Percentiles rank a stretch among this genome's conserved stretches.
phyloP scores from a whole-genome alignment of 768 basidiomycete genomes.

The Fomitopsis serialis region DNA sequence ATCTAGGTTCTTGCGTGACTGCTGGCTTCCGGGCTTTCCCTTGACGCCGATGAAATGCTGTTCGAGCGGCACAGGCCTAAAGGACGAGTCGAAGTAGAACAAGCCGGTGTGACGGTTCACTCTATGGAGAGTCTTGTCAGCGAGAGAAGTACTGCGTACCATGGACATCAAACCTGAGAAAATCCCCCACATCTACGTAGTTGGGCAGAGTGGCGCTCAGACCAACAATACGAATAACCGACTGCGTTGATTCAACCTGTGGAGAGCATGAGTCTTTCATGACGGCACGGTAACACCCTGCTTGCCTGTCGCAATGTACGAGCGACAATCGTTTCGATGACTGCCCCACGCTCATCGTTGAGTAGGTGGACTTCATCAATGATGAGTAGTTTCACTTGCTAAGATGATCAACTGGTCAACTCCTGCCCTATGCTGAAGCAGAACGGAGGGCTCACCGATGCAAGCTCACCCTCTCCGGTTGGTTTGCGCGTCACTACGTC shows the following conservation, averaged over 20 bases:
- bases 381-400: slow-evolving; percentile 92
- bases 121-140: slow-evolving; percentile 31
- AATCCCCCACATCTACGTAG: slow-evolving; percentile 94
- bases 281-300: not conserved
- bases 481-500: slow-evolving; percentile 98
- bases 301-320: slow-evolving; percentile 83
- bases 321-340: slow-evolving; percentile 97
- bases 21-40: slow-evolving; percentile 75
- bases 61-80: slow-evolving; percentile 92
- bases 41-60: slow-evolving; percentile 94
- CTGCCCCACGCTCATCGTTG: slow-evolving; percentile 96
- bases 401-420: slow-evolving; percentile 1
- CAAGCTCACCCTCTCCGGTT: slow-evolving; percentile 94
- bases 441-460: slow-evolving; percentile 52
- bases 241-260: slow-evolving; percentile 94
- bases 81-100: slow-evolving; percentile 97
- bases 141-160: not conserved
- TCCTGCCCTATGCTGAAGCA: not conserved
- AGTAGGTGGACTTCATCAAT: slow-evolving; percentile 97
- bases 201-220: slow-evolving; percentile 96
- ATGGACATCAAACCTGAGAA: slow-evolving; percentile 60
- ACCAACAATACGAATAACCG: slow-evolving; percentile 92
- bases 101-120: slow-evolving; percentile 83
- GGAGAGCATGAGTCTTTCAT: not conserved
- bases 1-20: slow-evolving; percentile 83